Evolutionary conservation across 441 rosid species (phyloP), one percentile per base, ranked within the genome.

Genomic region (Populus hybrid): DNA sequence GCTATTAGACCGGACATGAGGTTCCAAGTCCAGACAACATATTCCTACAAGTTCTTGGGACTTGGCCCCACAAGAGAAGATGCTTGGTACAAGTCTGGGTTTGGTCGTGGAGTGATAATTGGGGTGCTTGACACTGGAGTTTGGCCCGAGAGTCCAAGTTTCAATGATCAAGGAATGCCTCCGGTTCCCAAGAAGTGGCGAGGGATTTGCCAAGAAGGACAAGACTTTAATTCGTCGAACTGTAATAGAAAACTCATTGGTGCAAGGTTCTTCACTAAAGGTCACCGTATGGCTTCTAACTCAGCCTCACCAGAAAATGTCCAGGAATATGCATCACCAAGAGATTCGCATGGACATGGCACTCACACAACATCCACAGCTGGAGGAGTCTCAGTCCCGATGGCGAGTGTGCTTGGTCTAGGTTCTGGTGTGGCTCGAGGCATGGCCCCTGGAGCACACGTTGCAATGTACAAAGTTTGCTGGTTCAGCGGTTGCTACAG

Each of bases 321-420:
- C 24, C 83, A 87, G 21, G 94, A 93, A 82, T 93, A 89, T 80
- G 50, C 84, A n/a, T 94, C 98, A 0, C 92, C 98, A 1, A 87
- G 93, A 79, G 98, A 94, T 72, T 96, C 97, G 0, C 95, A 90
- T 21, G 97, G 97, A 40, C 98, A 94, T 50, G 98, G 98, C 10
- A 94, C 98, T 24, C 94, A 93, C 85, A 94, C 95, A 0, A 90
- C 97, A 14, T 94, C 98, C 6, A 94, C 94, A 10, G 93, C 94
- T 1, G 93, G 92, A 1, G 97, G 98, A 2, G 82, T 91, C 73
- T 71, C 91, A 74, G 79, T 90, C 5, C 89, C 88, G 33, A 81
- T 73, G 9, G 93, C 93, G 2, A 92, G 91, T 66, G 90, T 94
- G 90, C 82, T 86, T 4, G 97, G 98, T 16, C 89, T 85, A 64